A percentile compares a stretch with the other conserved stretches of the same genome.
Conservation (phyloP, 2,329 filamentous ascomycete species). For the Zymoseptoria passerinii region DNA sequence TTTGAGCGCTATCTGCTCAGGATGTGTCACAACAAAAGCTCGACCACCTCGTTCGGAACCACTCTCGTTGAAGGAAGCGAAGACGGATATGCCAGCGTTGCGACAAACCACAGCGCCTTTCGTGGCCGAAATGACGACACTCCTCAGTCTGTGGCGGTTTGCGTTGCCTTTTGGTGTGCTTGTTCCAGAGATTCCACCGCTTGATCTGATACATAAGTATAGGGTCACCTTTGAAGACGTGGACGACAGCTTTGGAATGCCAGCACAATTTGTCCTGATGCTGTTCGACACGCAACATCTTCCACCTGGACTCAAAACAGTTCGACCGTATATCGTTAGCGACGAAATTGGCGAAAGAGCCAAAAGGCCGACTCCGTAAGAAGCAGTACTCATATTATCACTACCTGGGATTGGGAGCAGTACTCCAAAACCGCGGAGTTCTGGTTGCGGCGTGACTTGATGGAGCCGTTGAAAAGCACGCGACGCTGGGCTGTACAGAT, state of each 20-base stretch:
- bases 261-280: neutral
- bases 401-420: conserved; percentile 7
- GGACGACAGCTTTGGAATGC: neutral
- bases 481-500: conserved; percentile 4
- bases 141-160: conserved; percentile 8
- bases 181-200: neutral
- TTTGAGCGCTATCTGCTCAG: conserved; percentile 3
- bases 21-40: conserved; percentile 7
- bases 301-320: neutral
- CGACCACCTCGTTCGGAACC: conserved; percentile 10
- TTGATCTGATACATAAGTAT: conserved; percentile 2
- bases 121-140: conserved; percentile 6
- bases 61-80: conserved; percentile 6
- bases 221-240: conserved; percentile 1
- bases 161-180: conserved; percentile 8
- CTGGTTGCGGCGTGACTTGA: conserved; percentile 10
- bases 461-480: neutral
- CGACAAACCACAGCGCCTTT: conserved; percentile 9
- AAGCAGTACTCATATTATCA: conserved; percentile 7
- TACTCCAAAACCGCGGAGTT: conserved; percentile 6
- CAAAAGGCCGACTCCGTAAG: neutral
- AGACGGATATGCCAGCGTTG: conserved; percentile 1
- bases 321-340: neutral
- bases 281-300: neutral
- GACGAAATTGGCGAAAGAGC: conserved; percentile 2